phyloP scores from a whole-genome alignment of 2,329 filamentous ascomycete species.

The Phialocephala subalpina region DNA sequence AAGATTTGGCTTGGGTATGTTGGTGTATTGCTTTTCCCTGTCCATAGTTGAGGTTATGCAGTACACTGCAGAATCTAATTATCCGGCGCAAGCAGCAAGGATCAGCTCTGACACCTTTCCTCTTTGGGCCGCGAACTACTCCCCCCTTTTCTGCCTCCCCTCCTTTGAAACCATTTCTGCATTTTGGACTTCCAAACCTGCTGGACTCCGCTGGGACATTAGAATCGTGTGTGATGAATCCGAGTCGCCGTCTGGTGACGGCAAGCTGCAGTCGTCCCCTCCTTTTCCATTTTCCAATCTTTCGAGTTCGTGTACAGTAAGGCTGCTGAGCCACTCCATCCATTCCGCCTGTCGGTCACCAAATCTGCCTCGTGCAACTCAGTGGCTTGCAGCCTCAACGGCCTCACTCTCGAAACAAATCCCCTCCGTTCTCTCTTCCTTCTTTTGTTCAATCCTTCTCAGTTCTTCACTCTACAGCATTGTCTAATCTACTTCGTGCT shows the following conservation, averaged over 20 bases:
- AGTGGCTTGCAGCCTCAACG: not conserved
- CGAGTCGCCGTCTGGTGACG: not conserved
- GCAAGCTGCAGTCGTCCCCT: not conserved
- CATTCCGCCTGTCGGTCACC: not conserved
- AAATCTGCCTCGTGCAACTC: not conserved
- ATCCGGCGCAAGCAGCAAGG: not conserved
- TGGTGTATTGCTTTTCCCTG: no score
- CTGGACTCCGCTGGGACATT: not conserved
- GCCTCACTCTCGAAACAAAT: not conserved
- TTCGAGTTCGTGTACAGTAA: no score
- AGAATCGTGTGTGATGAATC: not conserved
- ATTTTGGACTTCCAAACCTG: not conserved
- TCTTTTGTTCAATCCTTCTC: conserved; percentile 2
- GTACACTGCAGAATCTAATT: not conserved
- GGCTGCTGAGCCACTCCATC: not conserved
- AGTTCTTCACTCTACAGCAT: conserved; percentile 1
- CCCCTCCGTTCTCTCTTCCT: not conserved
- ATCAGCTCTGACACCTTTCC: not conserved
- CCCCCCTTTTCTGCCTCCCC: not conserved
- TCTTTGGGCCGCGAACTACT: not conserved
- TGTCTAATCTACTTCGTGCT: not conserved
- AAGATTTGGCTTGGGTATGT: not conserved
- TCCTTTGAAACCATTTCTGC: conserved; percentile 2
- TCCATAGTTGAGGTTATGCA: not conserved
- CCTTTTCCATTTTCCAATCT: not conserved